Evolutionary conservation across 176 grass and related monocot genomes (phyloP), one percentile per base, ranked within the genome.

Genomic region (Musa schizocarpa): DNA sequence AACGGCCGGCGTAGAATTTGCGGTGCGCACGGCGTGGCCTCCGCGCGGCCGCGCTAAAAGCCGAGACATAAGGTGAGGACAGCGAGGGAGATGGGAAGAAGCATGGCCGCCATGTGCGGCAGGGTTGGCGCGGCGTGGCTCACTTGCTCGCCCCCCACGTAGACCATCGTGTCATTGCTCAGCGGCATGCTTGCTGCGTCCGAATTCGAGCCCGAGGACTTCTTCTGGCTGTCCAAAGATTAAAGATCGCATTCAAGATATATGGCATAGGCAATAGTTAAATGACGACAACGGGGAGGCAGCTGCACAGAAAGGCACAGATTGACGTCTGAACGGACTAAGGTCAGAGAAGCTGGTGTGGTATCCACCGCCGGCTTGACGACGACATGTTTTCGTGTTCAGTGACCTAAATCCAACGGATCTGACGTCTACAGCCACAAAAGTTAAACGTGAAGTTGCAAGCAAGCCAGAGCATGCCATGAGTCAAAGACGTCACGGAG

Each of bases 161-260:
- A 50, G 34, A n/a, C 7, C 68, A 70, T 50, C 17, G 48, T 70
- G 13, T 3, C 11, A 19, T 70, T 70, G 43, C 17, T n/a, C 16
- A 19, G 17, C 43, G 68, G 17, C 20, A 26, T 26, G 57, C 57
- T 61, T 9, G 10, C 63, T 9, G 10, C 63, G 22, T 26, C 63
- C 29, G 68, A 5, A 50, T 50, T 50, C 68, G 19, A 50, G 43
- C 17, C 34, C 0, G 43, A 70, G 43, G 68, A 52, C 4, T 52
- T 70, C 48, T 70, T 70, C 48, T 70, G 68, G 68, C 68, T 70
- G 68, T 48, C 13, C 13, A 19, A 49, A 49, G 34, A 43, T 43
- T 43, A 43, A 43, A 43, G 34, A 43, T 43, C 34, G 34, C 34
- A 43, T 43, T 43, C 34, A 43, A 43, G 34, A 43, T 64, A 9